A percentile compares a stretch with the other conserved stretches of the same genome.
Conservation (phyloP, 1,284 basidiomycete species). For the Austroboletus rostrupii region DNA sequence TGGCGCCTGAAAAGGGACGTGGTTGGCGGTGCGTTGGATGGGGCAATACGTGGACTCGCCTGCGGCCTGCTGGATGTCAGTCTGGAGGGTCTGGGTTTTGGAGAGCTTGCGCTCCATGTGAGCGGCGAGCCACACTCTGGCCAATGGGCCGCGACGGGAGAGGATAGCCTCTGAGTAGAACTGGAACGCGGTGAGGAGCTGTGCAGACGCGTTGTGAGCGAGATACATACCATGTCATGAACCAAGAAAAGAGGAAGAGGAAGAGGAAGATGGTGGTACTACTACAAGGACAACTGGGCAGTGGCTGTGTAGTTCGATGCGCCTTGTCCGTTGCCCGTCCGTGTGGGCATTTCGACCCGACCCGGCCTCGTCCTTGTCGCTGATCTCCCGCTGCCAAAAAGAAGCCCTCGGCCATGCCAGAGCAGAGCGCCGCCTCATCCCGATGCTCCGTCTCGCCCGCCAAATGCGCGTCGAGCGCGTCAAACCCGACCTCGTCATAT, state of each 20-base stretch:
- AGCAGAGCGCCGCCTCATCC: constrained; percentile 21
- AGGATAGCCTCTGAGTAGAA: constrained; percentile 93
- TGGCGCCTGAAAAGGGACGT: constrained; percentile 58
- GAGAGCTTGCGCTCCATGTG: constrained; percentile 98
- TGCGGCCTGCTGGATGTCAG: constrained; percentile 91
- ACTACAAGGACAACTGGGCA: neutral
- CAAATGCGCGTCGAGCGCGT: constrained; percentile 54
- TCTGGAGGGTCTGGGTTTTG: constrained; percentile 90
- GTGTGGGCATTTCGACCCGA: constrained; percentile 29
- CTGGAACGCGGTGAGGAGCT: constrained; percentile 34
- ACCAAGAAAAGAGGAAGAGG: too few relatives aligned
- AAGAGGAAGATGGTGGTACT: too few relatives aligned
- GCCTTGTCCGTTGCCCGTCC: neutral
- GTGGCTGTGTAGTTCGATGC: constrained; percentile 15
- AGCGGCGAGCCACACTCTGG: constrained; percentile 97
- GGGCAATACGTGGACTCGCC: constrained; percentile 46
- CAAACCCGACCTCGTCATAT: constrained; percentile 49
- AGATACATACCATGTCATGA: constrained; percentile 25
- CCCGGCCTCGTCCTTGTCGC: constrained; percentile 27
- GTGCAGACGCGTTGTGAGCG: neutral
- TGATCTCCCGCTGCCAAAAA: constrained; percentile 36
- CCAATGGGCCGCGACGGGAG: constrained; percentile 89
- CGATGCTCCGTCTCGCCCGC: constrained; percentile 33
- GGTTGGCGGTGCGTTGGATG: neutral
- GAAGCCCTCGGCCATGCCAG: constrained; percentile 38